These are phyloP conservation scores for Dionaea muscipula DNA, from an alignment of 179 eudicot genomes.

Conservation along the genomic window DNA sequence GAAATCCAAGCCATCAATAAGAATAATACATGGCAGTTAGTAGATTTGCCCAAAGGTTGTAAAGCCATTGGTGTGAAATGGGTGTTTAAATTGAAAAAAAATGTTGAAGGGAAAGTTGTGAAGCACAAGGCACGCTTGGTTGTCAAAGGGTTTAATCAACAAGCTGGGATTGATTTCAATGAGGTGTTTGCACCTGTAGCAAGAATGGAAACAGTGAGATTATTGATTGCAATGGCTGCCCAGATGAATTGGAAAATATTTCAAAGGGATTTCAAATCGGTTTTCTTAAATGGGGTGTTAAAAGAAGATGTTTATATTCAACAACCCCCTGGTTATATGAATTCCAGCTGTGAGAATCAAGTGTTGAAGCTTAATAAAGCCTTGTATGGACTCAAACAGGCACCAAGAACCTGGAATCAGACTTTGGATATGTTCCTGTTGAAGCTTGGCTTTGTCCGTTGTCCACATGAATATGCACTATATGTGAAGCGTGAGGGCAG, in stretches of 20 bases:
- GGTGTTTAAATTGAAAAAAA: not conserved
- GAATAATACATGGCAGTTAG: constrained; percentile 9
- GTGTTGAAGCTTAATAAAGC: constrained; percentile 4
- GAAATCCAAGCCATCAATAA: not conserved
- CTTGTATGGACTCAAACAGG: constrained; percentile 7
- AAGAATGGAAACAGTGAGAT: not conserved
- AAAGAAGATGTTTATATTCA: not conserved
- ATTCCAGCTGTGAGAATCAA: not conserved
- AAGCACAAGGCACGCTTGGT: constrained; percentile 6
- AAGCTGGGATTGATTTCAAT: not conserved
- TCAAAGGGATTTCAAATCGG: not conserved
- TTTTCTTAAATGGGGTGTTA: not conserved
- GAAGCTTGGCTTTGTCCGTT: not conserved
- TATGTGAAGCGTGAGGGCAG: not conserved
- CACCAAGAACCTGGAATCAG: constrained; percentile 5
- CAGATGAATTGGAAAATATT: not conserved
- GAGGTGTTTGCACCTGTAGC: constrained; percentile 6
- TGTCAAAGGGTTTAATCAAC: constrained; percentile 4
- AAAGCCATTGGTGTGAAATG: constrained; percentile 6
- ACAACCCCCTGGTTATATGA: constrained; percentile 1
- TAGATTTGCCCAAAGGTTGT: not conserved
- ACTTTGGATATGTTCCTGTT: not conserved
- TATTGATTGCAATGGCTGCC: not conserved
- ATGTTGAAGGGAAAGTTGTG: not conserved
- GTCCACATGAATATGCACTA: not conserved